phyloP scores from a whole-genome alignment of 352 stramenopile genomes.

The Aphanomyces invadans region DNA sequence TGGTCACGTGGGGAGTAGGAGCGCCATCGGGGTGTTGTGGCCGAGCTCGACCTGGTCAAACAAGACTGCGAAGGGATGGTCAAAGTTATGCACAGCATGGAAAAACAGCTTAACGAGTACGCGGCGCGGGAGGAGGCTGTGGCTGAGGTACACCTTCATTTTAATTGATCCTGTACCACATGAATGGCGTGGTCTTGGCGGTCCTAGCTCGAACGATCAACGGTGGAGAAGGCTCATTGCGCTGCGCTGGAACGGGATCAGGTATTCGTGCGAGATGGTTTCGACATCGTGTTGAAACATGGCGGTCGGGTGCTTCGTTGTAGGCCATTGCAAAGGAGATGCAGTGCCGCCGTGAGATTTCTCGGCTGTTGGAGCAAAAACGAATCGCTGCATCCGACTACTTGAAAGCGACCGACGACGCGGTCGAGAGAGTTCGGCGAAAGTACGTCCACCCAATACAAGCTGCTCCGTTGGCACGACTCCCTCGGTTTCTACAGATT shows the following conservation, averaged over 20 bases:
- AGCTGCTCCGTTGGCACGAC: no score
- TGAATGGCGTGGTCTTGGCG: neutral
- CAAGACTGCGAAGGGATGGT: constrained; percentile 80
- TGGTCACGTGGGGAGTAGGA: no score
- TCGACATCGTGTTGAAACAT: no score
- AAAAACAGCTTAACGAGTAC: constrained; percentile 76
- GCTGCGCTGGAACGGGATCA: constrained; percentile 70
- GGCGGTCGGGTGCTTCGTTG: no score
- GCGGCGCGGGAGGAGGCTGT: constrained; percentile 63
- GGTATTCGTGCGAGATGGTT: constrained; percentile 27
- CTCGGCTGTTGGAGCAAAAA: constrained; percentile 50
- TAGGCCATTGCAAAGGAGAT: constrained; percentile 32
- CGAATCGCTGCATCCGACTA: constrained; percentile 41
- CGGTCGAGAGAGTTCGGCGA: constrained; percentile 25
- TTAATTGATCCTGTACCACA: neutral
- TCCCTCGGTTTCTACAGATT: no score
- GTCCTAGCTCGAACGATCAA: constrained; percentile 54
- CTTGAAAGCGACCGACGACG: constrained; percentile 45
- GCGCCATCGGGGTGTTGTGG: neutral
- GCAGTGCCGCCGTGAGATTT: constrained; percentile 60
- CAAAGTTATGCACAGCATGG: constrained; percentile 72
- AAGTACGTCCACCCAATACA: constrained; percentile 29
- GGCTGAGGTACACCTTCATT: constrained; percentile 35
- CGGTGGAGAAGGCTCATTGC: constrained; percentile 61
- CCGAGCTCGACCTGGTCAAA: constrained; percentile 55